Evolutionary conservation across 768 basidiomycete species (phyloP).

Genomic region (Phanerochaete carnosa): DNA sequence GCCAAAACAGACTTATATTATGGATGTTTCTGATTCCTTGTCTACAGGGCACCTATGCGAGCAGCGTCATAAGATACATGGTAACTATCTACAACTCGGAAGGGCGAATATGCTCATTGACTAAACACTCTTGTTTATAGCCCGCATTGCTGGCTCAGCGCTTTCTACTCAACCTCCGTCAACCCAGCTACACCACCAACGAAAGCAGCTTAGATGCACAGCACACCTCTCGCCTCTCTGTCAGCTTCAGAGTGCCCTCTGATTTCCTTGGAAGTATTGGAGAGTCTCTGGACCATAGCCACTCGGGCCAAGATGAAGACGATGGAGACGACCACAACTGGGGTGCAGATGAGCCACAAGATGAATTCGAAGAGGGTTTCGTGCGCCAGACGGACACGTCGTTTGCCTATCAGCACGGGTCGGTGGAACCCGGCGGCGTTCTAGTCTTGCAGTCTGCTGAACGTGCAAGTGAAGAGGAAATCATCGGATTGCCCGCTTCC

Average conservation of each 20-base stretch:
- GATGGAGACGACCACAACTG: neutral
- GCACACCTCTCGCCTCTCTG: neutral
- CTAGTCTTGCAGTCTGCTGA: too few species aligned
- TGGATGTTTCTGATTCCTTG: neutral
- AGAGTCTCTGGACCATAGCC: neutral
- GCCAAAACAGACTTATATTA: neutral
- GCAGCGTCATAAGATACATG: neutral
- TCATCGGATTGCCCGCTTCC: too few species aligned
- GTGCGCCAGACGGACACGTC: too few species aligned
- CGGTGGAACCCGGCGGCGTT: too few species aligned
- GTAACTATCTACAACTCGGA: neutral
- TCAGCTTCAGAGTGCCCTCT: neutral
- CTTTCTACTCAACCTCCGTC: neutral
- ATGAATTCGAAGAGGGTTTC: too few species aligned
- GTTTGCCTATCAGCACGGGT: too few species aligned
- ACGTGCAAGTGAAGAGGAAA: too few species aligned
- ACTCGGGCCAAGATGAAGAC: neutral
- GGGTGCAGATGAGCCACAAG: too few species aligned
- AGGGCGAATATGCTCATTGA: neutral
- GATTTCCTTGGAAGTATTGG: neutral
- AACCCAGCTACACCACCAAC: neutral
- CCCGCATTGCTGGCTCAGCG: neutral
- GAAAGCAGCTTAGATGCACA: neutral
- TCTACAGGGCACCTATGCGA: neutral
- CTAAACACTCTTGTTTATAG: neutral